Evolutionary conservation across 2,329 filamentous ascomycete genomes (phyloP), one percentile per base, ranked within the genome.

Genomic region (Alternaria triticina): DNA sequence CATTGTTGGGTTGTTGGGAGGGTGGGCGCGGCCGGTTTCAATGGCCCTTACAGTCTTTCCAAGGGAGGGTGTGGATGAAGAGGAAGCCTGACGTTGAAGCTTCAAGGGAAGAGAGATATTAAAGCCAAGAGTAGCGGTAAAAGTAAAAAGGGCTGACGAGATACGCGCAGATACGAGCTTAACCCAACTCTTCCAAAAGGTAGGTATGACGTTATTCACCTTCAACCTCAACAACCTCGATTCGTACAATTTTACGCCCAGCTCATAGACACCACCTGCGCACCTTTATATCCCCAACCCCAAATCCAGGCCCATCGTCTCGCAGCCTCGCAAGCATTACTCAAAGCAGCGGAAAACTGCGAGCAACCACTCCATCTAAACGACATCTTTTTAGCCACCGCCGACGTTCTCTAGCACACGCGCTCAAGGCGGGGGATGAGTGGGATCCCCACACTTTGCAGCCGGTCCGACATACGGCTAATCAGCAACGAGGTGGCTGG

Each of bases 1-100:
- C 74, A 76, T 77, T 44, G 57, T 66, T 56, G 60, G 22, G 55
- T 28, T 54, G 47, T 9, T 43, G 51, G 27, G 15, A 22, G 17
- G 11, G 23, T 15, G 17, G 27, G 46, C 46, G 33, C 12, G 17
- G 43, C 15, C 25, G 17, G 17, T 9, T 11, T 51, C 12, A 22
- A 17, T 50, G 20, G n/a, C 15, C 6, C 22, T 15, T 20, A 27
- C 15, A 5, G 7, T 15, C 9, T 17, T 25, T 46, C 70, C 60
- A 74, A 77, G 54, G 30, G 17, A 27, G 11, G n/a, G 13, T 6
- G 23, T 36, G 20, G 28, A n/a, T 52, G 20, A 52, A 52, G n/a
- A 25, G 6, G 13, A 15, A 52, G 30, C 22, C 25, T 10, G 30
- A 15, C 4, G 47, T 23, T 5, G 11, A 40, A 40, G 36, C 36